Percentiles rank a stretch among this genome's conserved stretches.
Evolutionary conservation across 2,329 filamentous ascomycete species (phyloP).

Genomic region (Didymella pomorum): DNA sequence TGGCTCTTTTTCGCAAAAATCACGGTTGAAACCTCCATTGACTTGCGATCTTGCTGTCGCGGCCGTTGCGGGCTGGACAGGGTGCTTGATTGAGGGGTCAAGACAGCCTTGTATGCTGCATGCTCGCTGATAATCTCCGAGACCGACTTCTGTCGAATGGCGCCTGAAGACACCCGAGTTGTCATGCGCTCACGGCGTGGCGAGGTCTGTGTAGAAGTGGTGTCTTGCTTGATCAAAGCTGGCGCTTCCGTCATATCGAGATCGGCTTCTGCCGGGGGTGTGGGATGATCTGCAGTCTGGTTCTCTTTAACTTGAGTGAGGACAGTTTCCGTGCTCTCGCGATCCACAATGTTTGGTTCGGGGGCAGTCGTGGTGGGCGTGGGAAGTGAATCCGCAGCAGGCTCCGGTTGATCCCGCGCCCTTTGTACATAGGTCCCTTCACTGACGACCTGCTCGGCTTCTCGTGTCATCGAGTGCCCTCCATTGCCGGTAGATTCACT

Average conservation of each 20-base stretch:
- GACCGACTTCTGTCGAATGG: conserved; percentile 75
- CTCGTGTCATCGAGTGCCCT: conserved; percentile 36
- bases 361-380: conserved; percentile 47
- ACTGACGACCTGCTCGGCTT: conserved; percentile 31
- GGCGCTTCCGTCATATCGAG: conserved; percentile 45
- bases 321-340: conserved; percentile 32
- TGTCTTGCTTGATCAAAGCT: conserved; percentile 14
- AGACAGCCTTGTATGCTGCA: conserved; percentile 55
- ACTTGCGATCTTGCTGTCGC: conserved; percentile 51
- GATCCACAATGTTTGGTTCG: conserved; percentile 38
- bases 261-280: conserved; percentile 48
- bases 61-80: conserved; percentile 39
- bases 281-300: conserved; percentile 41
- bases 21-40: conserved; percentile 74
- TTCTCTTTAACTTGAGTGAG: conserved; percentile 21
- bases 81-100: conserved; percentile 48
- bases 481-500: conserved; percentile 28
- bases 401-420: conserved; percentile 25
- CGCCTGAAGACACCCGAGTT: conserved; percentile 73
- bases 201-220: conserved; percentile 35
- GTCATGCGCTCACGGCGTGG: conserved; percentile 64
- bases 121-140: conserved; percentile 74
- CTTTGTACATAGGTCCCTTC: conserved; percentile 16
- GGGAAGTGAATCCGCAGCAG: conserved; percentile 45
- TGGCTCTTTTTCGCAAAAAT: conserved; percentile 74